phyloP scores from a whole-genome alignment of 2,329 filamentous ascomycete genomes.

The Paraphaeosphaeria sporulosa region DNA sequence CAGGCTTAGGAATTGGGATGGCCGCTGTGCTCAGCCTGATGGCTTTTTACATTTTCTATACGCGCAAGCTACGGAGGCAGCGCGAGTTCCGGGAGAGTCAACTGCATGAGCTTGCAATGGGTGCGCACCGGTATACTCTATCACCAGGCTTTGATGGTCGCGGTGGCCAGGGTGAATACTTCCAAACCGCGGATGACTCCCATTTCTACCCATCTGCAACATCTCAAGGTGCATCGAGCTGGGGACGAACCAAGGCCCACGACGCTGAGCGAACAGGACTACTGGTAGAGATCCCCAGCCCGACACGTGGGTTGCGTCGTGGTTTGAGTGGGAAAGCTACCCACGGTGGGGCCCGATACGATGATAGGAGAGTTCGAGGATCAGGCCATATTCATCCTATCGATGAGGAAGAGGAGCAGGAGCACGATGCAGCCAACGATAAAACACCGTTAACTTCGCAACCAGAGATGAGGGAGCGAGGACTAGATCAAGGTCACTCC shows the following conservation, averaged over 20 bases:
- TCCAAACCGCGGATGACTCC: constrained; percentile 33
- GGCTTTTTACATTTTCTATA: constrained; percentile 58
- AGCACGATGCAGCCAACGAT: constrained; percentile 40
- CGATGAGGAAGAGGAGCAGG: constrained; percentile 67
- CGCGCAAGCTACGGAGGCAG: constrained; percentile 48
- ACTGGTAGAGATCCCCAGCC: constrained; percentile 57
- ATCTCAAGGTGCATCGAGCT: constrained; percentile 38
- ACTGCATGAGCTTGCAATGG: constrained; percentile 60
- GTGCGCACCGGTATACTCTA: constrained; percentile 56
- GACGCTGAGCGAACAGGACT: constrained; percentile 57
- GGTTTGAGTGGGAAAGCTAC: constrained; percentile 45
- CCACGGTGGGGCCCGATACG: constrained; percentile 53
- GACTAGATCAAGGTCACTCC: constrained; percentile 25
- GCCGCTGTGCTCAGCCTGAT: constrained; percentile 52
- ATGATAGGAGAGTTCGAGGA: constrained; percentile 58
- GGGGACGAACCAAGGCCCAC: constrained; percentile 37
- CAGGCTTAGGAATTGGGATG: constrained; percentile 55
- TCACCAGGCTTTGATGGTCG: constrained; percentile 44
- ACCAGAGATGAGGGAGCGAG: constrained; percentile 36
- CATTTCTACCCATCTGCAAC: constrained; percentile 37
- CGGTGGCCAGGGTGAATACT: constrained; percentile 49
- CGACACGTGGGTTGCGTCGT: constrained; percentile 56
- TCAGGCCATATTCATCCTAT: constrained; percentile 68
- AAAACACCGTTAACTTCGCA: constrained; percentile 22
- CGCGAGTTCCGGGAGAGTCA: constrained; percentile 61